These are phyloP conservation scores for Lepidium didymum DNA, from an alignment of 345 rosid genomes.

Conservation along the genomic window DNA sequence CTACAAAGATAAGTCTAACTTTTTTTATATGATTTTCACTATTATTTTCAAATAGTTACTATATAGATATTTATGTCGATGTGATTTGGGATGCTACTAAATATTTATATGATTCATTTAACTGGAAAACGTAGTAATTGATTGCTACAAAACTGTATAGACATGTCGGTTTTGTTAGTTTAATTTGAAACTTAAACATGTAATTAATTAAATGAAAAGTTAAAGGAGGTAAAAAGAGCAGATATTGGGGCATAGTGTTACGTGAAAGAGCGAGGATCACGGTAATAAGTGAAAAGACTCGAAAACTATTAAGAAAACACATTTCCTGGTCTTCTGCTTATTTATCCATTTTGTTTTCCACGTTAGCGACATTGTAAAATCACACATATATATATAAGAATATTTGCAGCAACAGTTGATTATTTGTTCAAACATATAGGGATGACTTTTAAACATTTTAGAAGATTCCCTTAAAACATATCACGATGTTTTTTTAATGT, in stretches of 20 bases:
- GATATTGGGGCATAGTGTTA: slow-evolving; percentile 17
- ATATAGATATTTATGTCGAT: background rate
- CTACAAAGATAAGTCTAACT: background rate
- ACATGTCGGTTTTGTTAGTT: background rate
- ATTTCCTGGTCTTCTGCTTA: slow-evolving; percentile 23
- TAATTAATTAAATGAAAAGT: background rate
- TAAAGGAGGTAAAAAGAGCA: background rate
- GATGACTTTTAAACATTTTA: too few species aligned
- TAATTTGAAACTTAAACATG: background rate
- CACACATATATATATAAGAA: background rate
- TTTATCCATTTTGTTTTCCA: slow-evolving; percentile 9
- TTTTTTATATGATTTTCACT: background rate
- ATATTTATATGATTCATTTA: background rate
- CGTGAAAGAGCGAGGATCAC: slow-evolving; percentile 20
- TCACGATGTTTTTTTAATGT: too few species aligned
- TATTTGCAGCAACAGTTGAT: background rate
- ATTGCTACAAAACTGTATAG: background rate
- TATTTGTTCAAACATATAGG: too few species aligned
- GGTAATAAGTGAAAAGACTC: slow-evolving; percentile 23
- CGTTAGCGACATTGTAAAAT: background rate
- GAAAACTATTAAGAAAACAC: slow-evolving; percentile 5
- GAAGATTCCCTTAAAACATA: too few species aligned
- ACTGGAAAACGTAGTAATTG: background rate
- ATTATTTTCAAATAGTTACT: background rate
- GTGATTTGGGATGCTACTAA: background rate